These are phyloP conservation scores for Pichia exigua DNA, from an alignment of 805 yeast genomes.

Conservation along the genomic window DNA sequence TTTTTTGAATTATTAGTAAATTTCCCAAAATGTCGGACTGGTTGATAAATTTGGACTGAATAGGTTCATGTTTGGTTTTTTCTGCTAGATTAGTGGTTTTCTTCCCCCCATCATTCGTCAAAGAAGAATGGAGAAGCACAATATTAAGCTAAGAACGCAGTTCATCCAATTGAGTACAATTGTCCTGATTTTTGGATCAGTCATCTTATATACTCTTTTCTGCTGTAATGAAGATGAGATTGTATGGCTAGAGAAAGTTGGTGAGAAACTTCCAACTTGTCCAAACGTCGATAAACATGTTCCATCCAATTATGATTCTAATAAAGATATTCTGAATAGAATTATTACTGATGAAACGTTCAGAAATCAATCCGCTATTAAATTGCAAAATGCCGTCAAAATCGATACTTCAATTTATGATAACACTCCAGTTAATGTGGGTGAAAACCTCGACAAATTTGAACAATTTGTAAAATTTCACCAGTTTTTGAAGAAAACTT, in stretches of 20 bases:
- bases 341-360: slow-evolving; percentile 33
- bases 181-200: not conserved
- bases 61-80: too few species aligned
- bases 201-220: not conserved
- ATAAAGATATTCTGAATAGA: slow-evolving; percentile 26
- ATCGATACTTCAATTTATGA: slow-evolving; percentile 62
- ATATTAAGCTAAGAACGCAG: too few species aligned
- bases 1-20: too few species aligned
- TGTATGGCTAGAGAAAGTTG: not conserved
- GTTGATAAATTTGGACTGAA: too few species aligned
- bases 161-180: not conserved
- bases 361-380: slow-evolving; percentile 34
- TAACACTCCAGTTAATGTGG: slow-evolving; percentile 35
- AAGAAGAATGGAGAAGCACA: not conserved
- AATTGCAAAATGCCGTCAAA: slow-evolving; percentile 50
- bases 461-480: slow-evolving; percentile 30
- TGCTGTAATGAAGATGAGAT: not conserved
- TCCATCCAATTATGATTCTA: slow-evolving; percentile 27
- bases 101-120: not conserved
- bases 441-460: slow-evolving; percentile 43
- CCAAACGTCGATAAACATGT: slow-evolving; percentile 17
- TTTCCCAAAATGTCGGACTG: too few species aligned
- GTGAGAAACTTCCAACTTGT: slow-evolving; percentile 5
- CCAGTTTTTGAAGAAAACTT: slow-evolving; percentile 31
- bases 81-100: not conserved